Base-by-base conservation (phyloP, 2,329 filamentous ascomycete genomes). In the Chaetothyriales sp. region DNA sequence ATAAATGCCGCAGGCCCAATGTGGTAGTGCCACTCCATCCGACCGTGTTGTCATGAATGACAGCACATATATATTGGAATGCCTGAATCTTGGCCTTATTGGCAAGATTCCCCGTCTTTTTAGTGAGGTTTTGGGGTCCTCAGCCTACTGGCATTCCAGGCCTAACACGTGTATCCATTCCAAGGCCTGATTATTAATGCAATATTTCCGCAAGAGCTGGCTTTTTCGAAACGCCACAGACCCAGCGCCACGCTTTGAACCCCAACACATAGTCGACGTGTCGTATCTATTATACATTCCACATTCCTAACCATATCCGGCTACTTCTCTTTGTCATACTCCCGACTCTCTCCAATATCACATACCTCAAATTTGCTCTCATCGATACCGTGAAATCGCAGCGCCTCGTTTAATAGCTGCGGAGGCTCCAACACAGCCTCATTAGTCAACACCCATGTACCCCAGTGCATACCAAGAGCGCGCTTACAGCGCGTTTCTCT, bases 401-500 rank as follows among this genome's bases (percentile, higher is more conserved):
- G 68, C 2, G 89, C 89, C 64, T 85, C 74, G 66, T 75, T 83
- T 55, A 95, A 69, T 65, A 85, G 69, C 65, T 67, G 70, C 1
- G 89, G 88, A 46, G 90, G 90, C 69, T 95, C 89, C 52, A 89
- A 66, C 1, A 94, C 84, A 54, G 89, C 85, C 67, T 97, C 90
- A 54, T 80, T 75, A 0, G 89, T 95, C 60, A 95, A 68, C 0
- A 86, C 82, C 88, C 89, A 95, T 0, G 85, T 73, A 2, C 89
- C 89, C 89, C 89, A 95, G 65, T 95, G 90, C 60, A 95, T 95
- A 1, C 80, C 89, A 70, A 95, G 75, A 19, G 89, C 89, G 18
- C 71, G 73, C 61, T 78, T 74, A 71, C 89, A 95, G 59, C 77
- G 77, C 0, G 87, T 94, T 61, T 95, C 89, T 5, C 74, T 67